Conservation (phyloP, 2,329 filamentous ascomycete species). For the Aspergillus neotritici region DNA sequence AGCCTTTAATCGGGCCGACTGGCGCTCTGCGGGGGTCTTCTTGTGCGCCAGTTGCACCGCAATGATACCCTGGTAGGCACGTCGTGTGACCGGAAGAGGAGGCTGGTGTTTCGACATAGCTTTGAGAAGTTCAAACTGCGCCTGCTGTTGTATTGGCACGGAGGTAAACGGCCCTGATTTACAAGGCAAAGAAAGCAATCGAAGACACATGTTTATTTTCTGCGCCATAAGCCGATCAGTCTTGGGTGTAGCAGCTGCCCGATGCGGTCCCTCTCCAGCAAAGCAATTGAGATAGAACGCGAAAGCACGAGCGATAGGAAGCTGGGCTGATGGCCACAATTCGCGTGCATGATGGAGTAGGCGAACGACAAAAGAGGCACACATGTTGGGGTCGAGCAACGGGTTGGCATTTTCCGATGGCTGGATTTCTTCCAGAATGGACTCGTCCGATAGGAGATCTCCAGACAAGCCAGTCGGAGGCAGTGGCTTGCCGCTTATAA, state of each 20-base stretch:
- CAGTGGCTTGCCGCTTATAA: conserved; percentile 26
- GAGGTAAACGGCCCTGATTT: conserved; percentile 46
- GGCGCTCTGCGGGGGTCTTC: conserved; percentile 51
- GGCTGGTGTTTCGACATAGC: conserved; percentile 53
- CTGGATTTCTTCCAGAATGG: conserved; percentile 2
- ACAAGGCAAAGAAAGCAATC: conserved; percentile 45
- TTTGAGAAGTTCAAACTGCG: conserved; percentile 52
- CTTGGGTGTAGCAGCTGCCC: conserved; percentile 3
- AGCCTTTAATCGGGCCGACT: conserved; percentile 56
- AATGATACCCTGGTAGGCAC: conserved; percentile 53
- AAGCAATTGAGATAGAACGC: conserved; percentile 28
- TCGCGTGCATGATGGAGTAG: conserved; percentile 48
- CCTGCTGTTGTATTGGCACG: conserved; percentile 48
- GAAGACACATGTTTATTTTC: conserved; percentile 47
- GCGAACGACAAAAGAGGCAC: conserved; percentile 41
- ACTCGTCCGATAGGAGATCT: background rate
- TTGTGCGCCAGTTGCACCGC: conserved; percentile 53
- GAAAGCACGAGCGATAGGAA: conserved; percentile 38
- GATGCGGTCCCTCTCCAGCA: conserved; percentile 1
- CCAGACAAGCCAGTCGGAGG: conserved; percentile 6
- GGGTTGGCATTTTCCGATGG: conserved; percentile 5
- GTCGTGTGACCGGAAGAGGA: conserved; percentile 50
- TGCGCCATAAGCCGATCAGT: conserved; percentile 30
- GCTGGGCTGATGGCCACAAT: conserved; percentile 44
- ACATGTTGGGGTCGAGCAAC: conserved; percentile 23